Evolutionary conservation across 257 asterid species (phyloP).

Genomic region (Solanum corneliomulleri): DNA sequence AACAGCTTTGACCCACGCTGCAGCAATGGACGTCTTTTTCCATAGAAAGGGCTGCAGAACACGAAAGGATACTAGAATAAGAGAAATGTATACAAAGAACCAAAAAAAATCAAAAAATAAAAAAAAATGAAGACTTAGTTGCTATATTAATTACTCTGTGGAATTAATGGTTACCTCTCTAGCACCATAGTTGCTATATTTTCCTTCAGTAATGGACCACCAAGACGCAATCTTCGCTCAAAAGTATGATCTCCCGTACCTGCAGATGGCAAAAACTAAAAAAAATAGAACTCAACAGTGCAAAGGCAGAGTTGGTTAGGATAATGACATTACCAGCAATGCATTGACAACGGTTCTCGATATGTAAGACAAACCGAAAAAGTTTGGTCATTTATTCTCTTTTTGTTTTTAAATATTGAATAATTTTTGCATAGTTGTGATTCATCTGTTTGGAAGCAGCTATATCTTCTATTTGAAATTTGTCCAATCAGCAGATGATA

Average conservation of each 20-base stretch:
- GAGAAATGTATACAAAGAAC: not conserved
- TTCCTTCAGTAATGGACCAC: constrained; percentile 81
- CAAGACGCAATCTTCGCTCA: constrained; percentile 92
- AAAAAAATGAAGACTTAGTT: not conserved
- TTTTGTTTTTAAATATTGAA: not conserved
- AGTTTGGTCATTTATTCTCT: not conserved
- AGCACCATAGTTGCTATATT: constrained; percentile 98
- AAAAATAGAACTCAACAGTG: not conserved
- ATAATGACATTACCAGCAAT: not conserved
- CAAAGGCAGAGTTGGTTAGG: not conserved
- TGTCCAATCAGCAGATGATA: not conserved
- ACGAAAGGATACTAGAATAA: not conserved
- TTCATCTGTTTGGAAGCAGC: not conserved
- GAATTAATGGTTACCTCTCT: constrained; percentile 49
- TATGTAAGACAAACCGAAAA: not conserved
- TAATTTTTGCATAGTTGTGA: not conserved
- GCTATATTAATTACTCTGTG: not conserved
- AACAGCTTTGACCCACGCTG: constrained; percentile 89
- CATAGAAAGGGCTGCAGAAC: constrained; percentile 82
- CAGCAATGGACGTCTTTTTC: constrained; percentile 80
- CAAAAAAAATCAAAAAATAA: not conserved
- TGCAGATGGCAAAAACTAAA: constrained; percentile 7
- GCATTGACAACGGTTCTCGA: not conserved
- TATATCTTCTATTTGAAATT: not conserved
- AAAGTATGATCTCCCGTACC: constrained; percentile 95